These are phyloP conservation scores for Plasmodium sp. DNA, from an alignment of 169 alveolate species.

Conservation along the genomic window DNA sequence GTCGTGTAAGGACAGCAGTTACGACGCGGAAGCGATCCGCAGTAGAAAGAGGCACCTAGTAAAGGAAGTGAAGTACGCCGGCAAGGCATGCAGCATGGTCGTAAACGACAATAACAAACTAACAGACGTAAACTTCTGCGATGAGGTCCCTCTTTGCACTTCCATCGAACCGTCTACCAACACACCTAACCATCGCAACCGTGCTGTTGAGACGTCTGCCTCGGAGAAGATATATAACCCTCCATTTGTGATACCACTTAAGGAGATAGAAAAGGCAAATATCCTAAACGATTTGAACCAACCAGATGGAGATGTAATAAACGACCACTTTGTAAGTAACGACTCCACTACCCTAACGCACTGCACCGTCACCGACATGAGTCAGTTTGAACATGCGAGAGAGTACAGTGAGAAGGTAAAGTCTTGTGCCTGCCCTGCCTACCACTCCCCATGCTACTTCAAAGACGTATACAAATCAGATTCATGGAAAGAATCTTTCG, in stretches of 20 bases:
- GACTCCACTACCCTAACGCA: not conserved
- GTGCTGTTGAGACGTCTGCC: not conserved
- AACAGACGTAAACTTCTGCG: not conserved
- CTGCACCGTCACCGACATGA: conserved; percentile 47
- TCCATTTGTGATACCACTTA: conserved; percentile 42
- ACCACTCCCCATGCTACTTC: conserved; percentile 52
- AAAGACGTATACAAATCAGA: conserved; percentile 45
- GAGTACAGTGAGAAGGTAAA: conserved; percentile 27
- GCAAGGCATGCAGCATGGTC: conserved; percentile 18
- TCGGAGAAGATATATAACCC: not conserved
- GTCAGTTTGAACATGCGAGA: not conserved
- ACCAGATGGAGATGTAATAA: conserved; percentile 21
- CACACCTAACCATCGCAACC: not conserved
- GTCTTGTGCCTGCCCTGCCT: conserved; percentile 33
- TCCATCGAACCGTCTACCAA: not conserved
- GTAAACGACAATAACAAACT: conserved; percentile 7
- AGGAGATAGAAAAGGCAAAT: conserved; percentile 39
- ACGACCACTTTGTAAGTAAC: not conserved
- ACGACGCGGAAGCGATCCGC: conserved; percentile 36
- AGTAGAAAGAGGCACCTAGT: conserved; percentile 8
- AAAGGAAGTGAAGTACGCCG: not conserved
- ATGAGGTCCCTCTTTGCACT: conserved; percentile 17
- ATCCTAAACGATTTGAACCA: conserved; percentile 20
- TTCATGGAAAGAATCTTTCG: conserved; percentile 13
- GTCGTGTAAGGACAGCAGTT: conserved; percentile 69